Evolutionary conservation across 768 basidiomycete species (phyloP), one percentile per base, ranked within the genome.

Genomic region (Agaricus blazei): DNA sequence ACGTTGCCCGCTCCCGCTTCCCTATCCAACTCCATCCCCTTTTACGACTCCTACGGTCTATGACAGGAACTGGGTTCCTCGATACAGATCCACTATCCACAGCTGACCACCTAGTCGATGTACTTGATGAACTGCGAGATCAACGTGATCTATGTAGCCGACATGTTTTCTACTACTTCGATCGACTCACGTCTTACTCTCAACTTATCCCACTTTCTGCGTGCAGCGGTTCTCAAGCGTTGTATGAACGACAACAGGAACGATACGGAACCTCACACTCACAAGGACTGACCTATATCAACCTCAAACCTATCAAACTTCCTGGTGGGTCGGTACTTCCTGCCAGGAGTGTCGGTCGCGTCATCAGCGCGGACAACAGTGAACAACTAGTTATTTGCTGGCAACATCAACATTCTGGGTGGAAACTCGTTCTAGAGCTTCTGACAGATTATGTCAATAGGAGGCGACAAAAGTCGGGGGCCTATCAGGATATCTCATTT

Each of bases 351-450:
- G 68, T 73, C 1, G 93, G 91, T 2, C 80, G 81, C 7, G 74
- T 93, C 23, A 74, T 95, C 34, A 91, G 84, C 59, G 77, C 80
- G 9, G 89, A 91, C 51, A 80, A 80, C 3, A 83, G 80, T 1
- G 88, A 90, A 24, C 74, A 82, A 15, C 70, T 87, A 23, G 85
- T 88, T 4, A 78, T 95, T 0, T 77, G 80, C 19, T 97, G 94
- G 94, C 78, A 86, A 58, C 85, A 88, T 59, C 75, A 83, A 44
- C 85, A 93, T 63, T 90, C 88, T 6, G 92, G 90, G 2, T 97
- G 94, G 94, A 87, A 82, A 59, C 67, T 96, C 12, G 69, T 96
- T 5, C 67, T 93, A n/a, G 93, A 93, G 61, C 72, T 95, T 8
- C 72, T 96, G 51, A 81, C 82, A 3, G 86, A 88, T 64, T 91